Conservation (phyloP, 768 basidiomycete genomes). For the Harrya chromipes region DNA sequence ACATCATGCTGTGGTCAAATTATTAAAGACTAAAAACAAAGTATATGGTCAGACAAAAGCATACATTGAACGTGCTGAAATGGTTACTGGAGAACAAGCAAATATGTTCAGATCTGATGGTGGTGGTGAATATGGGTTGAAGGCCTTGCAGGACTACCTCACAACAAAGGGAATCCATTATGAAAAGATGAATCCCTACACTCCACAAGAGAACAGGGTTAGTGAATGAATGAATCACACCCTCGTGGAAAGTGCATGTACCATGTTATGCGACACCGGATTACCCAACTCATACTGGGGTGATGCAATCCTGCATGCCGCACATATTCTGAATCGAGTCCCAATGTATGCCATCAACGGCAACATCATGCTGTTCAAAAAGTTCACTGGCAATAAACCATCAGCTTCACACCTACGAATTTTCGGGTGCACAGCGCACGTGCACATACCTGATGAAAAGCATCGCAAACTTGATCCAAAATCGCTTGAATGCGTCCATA, state of each 20-base stretch:
- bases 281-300: conserved; percentile 5
- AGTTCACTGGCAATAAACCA: conserved; percentile 20
- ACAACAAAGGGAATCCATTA: conserved; percentile 12
- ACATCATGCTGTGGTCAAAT: conserved; percentile 11
- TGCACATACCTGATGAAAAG: conserved; percentile 23
- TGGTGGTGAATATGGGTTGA: too few relatives aligned
- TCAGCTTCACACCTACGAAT: conserved; percentile 16
- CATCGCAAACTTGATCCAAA: neutral
- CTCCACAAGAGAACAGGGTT: conserved; percentile 43
- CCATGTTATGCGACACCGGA: conserved; percentile 25
- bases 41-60: conserved; percentile 3
- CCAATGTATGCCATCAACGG: neutral
- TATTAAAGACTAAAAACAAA: neutral
- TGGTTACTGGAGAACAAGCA: conserved; percentile 12
- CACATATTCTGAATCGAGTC: neutral
- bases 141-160: too few relatives aligned
- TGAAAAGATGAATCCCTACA: conserved; percentile 18
- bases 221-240: conserved; percentile 39
- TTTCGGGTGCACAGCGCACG: conserved; percentile 27
- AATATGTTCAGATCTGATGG: too few relatives aligned
- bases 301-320: neutral
- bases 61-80: conserved; percentile 11
- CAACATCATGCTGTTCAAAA: conserved; percentile 22
- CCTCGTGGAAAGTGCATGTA: conserved; percentile 29
- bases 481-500: neutral